These are phyloP conservation scores for Ilex paraguariensis DNA, from an alignment of 305 asterid genomes.

Conservation along the genomic window DNA sequence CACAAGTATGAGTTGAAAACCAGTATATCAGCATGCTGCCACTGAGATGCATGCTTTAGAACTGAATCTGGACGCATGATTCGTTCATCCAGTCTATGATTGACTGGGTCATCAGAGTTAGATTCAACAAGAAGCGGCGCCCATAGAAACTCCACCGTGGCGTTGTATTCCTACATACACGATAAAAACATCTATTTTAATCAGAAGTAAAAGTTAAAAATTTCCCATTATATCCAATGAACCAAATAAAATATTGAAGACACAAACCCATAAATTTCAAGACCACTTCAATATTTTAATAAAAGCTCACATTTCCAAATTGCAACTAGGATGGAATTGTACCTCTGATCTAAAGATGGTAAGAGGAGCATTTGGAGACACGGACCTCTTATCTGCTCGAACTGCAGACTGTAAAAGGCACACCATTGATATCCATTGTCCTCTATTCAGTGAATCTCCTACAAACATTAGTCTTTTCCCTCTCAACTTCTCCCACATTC, in stretches of 20 bases:
- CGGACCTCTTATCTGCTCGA: constrained; percentile 54
- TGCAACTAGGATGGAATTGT: background rate
- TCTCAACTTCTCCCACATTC: constrained; percentile 89
- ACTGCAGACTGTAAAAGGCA: constrained; percentile 67
- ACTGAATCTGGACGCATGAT: constrained; percentile 65
- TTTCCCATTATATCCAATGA: too few relatives aligned
- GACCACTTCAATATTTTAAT: too few relatives aligned
- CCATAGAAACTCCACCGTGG: constrained; percentile 86
- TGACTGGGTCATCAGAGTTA: constrained; percentile 77
- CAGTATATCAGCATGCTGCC: constrained; percentile 82
- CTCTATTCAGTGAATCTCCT: constrained; percentile 85
- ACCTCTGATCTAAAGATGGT: constrained; percentile 88
- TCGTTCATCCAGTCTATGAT: constrained; percentile 66
- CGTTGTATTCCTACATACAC: constrained; percentile 53
- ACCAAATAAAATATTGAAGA: too few relatives aligned
- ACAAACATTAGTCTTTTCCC: constrained; percentile 92
- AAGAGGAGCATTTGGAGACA: constrained; percentile 82
- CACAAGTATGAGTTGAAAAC: constrained; percentile 81
- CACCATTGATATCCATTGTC: constrained; percentile 90
- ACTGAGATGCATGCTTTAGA: constrained; percentile 58
- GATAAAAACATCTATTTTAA: background rate
- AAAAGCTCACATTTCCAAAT: too few relatives aligned
- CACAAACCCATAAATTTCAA: too few relatives aligned
- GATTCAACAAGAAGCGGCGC: constrained; percentile 94
- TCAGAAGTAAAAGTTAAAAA: too few relatives aligned